Evolutionary conservation across 306 rosid genomes (phyloP), one percentile per base, ranked within the genome.

Genomic region (Prunus mira): DNA sequence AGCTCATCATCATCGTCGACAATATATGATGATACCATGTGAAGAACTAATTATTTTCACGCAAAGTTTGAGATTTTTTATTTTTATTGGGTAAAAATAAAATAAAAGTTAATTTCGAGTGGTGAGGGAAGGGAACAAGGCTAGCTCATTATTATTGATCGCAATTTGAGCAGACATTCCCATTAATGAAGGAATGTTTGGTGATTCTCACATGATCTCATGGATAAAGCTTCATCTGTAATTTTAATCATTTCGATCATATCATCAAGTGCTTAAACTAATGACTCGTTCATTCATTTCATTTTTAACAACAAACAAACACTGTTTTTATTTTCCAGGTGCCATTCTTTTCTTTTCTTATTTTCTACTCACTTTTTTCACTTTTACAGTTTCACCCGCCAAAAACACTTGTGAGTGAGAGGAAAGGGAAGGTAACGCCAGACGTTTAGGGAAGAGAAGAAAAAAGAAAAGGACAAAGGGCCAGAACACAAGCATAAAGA

Each of bases 1-100:
- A 61, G 69, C 69, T 25, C 69, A 71, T 25, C 68, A 60, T 60
- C 46, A 25, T 58, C 20, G 6, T 28, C 20, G 60, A 54, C 20
- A 19, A 12, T 64, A 4, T 6, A 56, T 20, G 25, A 46, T 61
- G 45, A 12, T 11, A 10, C 58, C 77, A 17, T 22, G 77, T 60
- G 77, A 73, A 58, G 17, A 72, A 61, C 30, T 57, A 30, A 41
- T 72, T 43, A 43, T 15, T 73, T 49, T 60, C 28, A 60, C 12
- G 19, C 65, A 25, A 25, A 20, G 62, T 56, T 60, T 60, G 14
- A 13, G 6, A 60, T 12, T 5, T 49, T 11, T 11, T 11, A 13
- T 49, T 49, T 49, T 12, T 11, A 49, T 9, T 49, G 52, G 52
- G 52, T 38, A 7, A 38, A 38, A 38, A 7, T 6, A 34, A 34